Conservation (phyloP, 2,329 filamentous ascomycete species). For the Periglandula ipomoeae region DNA sequence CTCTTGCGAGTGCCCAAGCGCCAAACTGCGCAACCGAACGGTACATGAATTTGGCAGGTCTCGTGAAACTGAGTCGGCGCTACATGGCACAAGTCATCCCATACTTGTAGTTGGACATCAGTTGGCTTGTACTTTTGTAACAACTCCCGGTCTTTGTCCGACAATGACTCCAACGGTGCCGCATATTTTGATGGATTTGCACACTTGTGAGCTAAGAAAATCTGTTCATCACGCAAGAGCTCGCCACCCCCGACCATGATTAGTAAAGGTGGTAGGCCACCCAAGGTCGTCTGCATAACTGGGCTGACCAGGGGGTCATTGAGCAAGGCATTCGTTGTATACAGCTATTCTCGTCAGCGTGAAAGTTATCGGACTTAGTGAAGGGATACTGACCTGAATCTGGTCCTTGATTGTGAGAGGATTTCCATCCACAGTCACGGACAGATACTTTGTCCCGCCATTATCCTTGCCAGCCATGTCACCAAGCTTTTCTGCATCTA, state of each 20-base stretch:
- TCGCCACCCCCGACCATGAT: slow-evolving; percentile 86
- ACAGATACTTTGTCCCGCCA: slow-evolving; percentile 34
- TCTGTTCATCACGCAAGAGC: slow-evolving; percentile 84
- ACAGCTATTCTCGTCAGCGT: slow-evolving; percentile 38
- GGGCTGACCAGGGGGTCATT: slow-evolving; percentile 86
- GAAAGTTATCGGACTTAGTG: too few species aligned
- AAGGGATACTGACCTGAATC: slow-evolving; percentile 56
- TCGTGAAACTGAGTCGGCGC: slow-evolving; percentile 90
- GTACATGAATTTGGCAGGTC: slow-evolving; percentile 96
- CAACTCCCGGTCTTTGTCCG: slow-evolving; percentile 49
- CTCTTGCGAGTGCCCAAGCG: slow-evolving; percentile 78
- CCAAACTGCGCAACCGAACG: slow-evolving; percentile 87
- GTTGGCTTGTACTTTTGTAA: slow-evolving; percentile 69
- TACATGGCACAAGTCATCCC: slow-evolving; percentile 92
- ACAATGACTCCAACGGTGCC: slow-evolving; percentile 53
- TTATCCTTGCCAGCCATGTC: slow-evolving; percentile 14
- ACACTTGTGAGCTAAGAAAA: slow-evolving; percentile 90
- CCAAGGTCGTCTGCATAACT: slow-evolving; percentile 76
- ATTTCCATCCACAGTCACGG: slow-evolving; percentile 62
- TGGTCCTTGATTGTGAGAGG: slow-evolving; percentile 74
- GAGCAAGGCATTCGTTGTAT: slow-evolving; percentile 74
- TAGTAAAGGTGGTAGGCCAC: slow-evolving; percentile 78
- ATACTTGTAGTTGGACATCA: slow-evolving; percentile 87
- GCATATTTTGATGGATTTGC: slow-evolving; percentile 73
- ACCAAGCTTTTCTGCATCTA: slow-evolving; percentile 16